These are phyloP conservation scores for Septoria linicola DNA, from an alignment of 2,329 filamentous ascomycete genomes.

Conservation along the genomic window DNA sequence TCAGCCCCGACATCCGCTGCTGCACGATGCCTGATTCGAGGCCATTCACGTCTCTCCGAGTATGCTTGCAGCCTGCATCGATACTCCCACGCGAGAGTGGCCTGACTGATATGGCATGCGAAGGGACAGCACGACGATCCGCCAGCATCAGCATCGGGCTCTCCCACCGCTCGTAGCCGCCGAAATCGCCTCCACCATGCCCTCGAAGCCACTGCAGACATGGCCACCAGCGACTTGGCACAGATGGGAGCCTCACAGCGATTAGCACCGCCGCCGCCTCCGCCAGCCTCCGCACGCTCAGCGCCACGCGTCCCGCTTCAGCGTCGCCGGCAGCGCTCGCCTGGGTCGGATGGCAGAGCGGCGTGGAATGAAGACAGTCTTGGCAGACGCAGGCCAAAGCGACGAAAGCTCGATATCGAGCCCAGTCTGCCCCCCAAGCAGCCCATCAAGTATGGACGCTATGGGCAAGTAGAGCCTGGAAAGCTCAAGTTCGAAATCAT, in stretches of 20 bases:
- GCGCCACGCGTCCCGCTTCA: conserved; percentile 20
- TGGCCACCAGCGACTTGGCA: conserved; percentile 29
- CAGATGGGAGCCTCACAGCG: conserved; percentile 22
- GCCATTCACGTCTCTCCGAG: conserved; percentile 24
- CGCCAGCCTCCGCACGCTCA: conserved; percentile 13
- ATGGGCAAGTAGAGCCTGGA: conserved; percentile 82
- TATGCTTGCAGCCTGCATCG: conserved; percentile 18
- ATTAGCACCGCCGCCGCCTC: conserved; percentile 11
- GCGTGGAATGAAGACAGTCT: conserved; percentile 20
- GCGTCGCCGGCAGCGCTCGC: conserved; percentile 24
- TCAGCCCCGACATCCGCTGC: conserved; percentile 5
- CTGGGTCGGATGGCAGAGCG: conserved; percentile 24
- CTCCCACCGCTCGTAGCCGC: conserved; percentile 33
- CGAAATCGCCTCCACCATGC: conserved; percentile 37
- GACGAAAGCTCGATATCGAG: conserved; percentile 43
- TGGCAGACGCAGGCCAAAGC: conserved; percentile 33
- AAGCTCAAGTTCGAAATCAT: conserved; percentile 81
- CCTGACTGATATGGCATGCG: conserved; percentile 17
- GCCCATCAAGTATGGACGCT: conserved; percentile 75
- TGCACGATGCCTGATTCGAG: conserved; percentile 27
- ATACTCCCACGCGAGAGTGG: conserved; percentile 9
- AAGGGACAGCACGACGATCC: conserved; percentile 48
- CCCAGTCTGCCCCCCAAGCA: conserved; percentile 24
- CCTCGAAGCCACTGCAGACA: conserved; percentile 38
- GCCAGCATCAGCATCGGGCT: conserved; percentile 38